Percentiles rank a stretch among this genome's conserved stretches.
phyloP scores from a whole-genome alignment of 257 asterid species.

The Solanum corneliomulleri region DNA sequence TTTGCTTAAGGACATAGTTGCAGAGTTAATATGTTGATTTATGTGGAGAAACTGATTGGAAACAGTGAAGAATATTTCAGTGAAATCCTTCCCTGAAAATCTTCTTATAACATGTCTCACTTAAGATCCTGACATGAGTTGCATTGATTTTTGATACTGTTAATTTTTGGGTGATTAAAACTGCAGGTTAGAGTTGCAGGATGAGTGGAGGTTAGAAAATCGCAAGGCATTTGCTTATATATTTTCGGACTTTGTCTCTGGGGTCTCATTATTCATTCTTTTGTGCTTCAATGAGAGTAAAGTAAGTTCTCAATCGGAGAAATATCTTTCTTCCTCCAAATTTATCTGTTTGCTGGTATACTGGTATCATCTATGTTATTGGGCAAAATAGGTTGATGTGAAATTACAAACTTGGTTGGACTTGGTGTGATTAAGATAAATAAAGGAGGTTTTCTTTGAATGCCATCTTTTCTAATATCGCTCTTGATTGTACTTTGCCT shows the following conservation, averaged over 20 bases:
- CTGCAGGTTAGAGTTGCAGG: conserved; percentile 76
- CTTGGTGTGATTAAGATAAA: background rate
- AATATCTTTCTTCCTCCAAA: background rate
- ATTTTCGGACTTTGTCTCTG: conserved; percentile 88
- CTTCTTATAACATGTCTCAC: background rate
- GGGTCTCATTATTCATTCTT: conserved; percentile 70
- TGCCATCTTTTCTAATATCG: background rate
- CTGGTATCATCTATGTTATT: background rate
- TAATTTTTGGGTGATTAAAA: conserved; percentile 2
- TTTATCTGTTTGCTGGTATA: background rate
- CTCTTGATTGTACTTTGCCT: background rate
- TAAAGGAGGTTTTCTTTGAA: background rate
- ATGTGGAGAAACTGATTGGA: background rate
- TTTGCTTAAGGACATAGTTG: background rate
- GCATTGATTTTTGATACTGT: background rate
- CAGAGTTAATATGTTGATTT: background rate
- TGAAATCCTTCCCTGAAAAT: background rate
- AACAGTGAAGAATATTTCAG: background rate
- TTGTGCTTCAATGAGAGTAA: conserved; percentile 67
- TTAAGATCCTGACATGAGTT: background rate
- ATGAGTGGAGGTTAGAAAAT: conserved; percentile 82
- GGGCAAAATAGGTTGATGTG: background rate
- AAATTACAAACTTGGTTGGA: background rate
- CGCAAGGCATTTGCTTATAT: conserved; percentile 92
- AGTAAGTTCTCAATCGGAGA: conserved; percentile 36